Evolutionary conservation across 2,329 filamentous ascomycete genomes (phyloP).

Genomic region (Cordyceps fumosorosea): DNA sequence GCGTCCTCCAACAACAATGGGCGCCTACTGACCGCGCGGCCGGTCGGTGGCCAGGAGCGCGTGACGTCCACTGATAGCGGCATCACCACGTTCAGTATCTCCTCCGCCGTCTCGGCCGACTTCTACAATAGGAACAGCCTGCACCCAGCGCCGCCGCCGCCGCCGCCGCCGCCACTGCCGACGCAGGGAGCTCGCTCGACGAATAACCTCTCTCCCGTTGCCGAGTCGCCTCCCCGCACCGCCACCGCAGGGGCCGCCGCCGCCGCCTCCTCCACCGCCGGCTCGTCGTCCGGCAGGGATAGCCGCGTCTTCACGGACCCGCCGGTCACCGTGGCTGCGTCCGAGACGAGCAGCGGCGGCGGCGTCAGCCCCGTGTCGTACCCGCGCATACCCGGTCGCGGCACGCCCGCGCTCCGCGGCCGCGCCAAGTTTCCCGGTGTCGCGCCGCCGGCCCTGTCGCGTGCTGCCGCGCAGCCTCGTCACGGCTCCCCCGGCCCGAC

Average conservation of each 20-base stretch:
- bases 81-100: constrained; percentile 26
- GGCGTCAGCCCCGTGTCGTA: constrained; percentile 16
- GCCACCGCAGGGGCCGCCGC: not conserved
- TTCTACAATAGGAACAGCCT: too few species aligned
- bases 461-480: constrained; percentile 22
- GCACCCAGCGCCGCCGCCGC: too few species aligned
- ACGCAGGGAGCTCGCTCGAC: constrained; percentile 16
- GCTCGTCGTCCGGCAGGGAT: too few species aligned
- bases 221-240: constrained; percentile 35
- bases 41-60: constrained; percentile 17
- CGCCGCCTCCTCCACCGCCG: not conserved
- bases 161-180: constrained; percentile 12
- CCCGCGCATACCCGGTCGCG: constrained; percentile 24
- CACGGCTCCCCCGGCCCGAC: constrained; percentile 35
- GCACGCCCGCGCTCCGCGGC: not conserved
- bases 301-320: not conserved
- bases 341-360: not conserved
- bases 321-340: not conserved
- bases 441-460: constrained; percentile 25
- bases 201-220: constrained; percentile 40
- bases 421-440: not conserved
- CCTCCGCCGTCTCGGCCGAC: constrained; percentile 19
- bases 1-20: too few species aligned
- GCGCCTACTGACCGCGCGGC: not conserved
- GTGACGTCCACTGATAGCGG: constrained; percentile 27